Evolutionary conservation across 257 asterid genomes (phyloP), one percentile per base, ranked within the genome.

Genomic region (Solanum ossicruentum): DNA sequence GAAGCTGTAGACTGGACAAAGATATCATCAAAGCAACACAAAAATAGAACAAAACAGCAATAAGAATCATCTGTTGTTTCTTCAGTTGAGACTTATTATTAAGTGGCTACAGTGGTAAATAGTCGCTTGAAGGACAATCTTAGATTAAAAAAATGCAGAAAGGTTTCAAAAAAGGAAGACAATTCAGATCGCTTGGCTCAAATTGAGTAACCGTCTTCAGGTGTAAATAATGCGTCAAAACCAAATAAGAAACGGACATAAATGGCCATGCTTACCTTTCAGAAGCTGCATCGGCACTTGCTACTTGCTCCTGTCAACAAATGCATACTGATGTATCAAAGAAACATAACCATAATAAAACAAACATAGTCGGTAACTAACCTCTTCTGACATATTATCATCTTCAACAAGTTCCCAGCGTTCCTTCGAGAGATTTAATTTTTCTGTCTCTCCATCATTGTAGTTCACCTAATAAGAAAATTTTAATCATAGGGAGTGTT

Each of bases 371-470:
- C 78, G 52, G 87, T 45, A 73, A 85, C 92, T 85, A 87, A 94
- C 98, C 84, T 84, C 91, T 83, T 89, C 91, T 78, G 92, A 88
- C 86, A 82, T 87, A 79, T 83, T 66, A 85, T 86, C 90, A 83
- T 90, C 95, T 26, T 66, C 86, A 84, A 97, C 69, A 85, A 91
- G 82, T 70, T 88, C 87, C 97, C 96, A 97, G 66, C 80, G 81
- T 86, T 97, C 94, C 86, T 81, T 91, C 83, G 16, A 87, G 51
- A 97, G 96, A 90, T 92, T 89, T 82, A 97, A 90, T 9, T 12
- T 58, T 89, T 97, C 99, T 85, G 86, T 83, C 77, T 97, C 99
- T 12, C 98, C 99, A 89, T 95, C 99, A 89, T 12, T 80, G 79
- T 97, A 97, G 75, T 45, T 28, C 61, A 97, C 94, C 98, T 97